Evolutionary conservation across 2,329 filamentous ascomycete species (phyloP).

Genomic region (Epichloe gansuensis): DNA sequence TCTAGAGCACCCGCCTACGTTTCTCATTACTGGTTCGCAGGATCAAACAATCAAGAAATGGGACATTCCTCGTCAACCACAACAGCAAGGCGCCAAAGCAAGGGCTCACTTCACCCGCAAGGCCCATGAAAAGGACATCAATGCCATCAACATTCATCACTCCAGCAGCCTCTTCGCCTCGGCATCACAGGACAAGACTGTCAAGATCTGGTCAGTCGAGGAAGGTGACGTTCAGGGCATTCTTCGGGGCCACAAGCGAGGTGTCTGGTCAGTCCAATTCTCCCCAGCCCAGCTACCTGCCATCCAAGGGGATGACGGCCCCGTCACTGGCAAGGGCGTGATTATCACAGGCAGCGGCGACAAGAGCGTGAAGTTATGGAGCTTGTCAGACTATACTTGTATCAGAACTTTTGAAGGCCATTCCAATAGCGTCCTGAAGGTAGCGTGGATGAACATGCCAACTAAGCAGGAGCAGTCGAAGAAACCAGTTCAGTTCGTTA

Average conservation of each 20-base stretch:
- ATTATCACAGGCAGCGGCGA: slow-evolving; percentile 87
- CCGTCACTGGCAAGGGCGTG: slow-evolving; percentile 66
- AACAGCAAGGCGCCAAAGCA: slow-evolving; percentile 32
- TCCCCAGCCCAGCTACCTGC: slow-evolving; percentile 66
- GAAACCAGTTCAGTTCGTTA: slow-evolving; percentile 61
- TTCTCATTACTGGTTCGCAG: slow-evolving; percentile 83
- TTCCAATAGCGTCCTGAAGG: slow-evolving; percentile 88
- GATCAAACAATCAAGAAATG: slow-evolving; percentile 93
- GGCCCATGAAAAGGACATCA: slow-evolving; percentile 98
- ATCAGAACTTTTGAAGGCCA: slow-evolving; percentile 92
- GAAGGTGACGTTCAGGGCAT: slow-evolving; percentile 88
- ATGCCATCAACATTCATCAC: slow-evolving; percentile 74
- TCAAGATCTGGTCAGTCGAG: slow-evolving; percentile 90
- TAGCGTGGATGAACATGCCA: slow-evolving; percentile 65
- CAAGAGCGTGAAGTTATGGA: slow-evolving; percentile 95
- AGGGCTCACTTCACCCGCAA: slow-evolving; percentile 77
- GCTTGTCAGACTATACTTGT: slow-evolving; percentile 80
- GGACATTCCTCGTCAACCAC: slow-evolving; percentile 55
- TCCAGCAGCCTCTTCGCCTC: slow-evolving; percentile 77
- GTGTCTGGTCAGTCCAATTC: slow-evolving; percentile 93
- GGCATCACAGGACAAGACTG: slow-evolving; percentile 89
- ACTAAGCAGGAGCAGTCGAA: slow-evolving; percentile 38
- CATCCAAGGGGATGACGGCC: slow-evolving; percentile 58
- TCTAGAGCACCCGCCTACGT: slow-evolving; percentile 67
- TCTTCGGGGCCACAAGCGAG: slow-evolving; percentile 80